Conservation (phyloP, 106 monocot genomes). For the Dactylorhiza incarnata region DNA sequence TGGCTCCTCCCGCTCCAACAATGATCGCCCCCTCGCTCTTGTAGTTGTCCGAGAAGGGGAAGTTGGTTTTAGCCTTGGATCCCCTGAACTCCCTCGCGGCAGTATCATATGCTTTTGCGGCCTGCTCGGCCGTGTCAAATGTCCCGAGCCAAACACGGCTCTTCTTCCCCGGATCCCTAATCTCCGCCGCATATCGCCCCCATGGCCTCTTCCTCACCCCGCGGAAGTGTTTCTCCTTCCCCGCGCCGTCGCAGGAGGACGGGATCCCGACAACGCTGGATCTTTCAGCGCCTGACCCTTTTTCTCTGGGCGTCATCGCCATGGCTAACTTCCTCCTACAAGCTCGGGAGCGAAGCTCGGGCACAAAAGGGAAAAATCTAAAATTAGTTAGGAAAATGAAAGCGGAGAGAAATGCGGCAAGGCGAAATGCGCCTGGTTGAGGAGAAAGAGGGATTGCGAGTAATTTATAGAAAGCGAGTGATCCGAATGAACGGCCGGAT, state of each 20-base stretch:
- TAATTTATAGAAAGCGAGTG: not conserved
- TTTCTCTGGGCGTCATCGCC: conserved; percentile 18
- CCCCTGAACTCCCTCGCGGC: conserved; percentile 31
- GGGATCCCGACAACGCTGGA: not conserved
- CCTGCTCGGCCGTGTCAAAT: conserved; percentile 42
- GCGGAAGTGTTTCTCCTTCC: conserved; percentile 21
- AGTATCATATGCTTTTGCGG: conserved; percentile 34
- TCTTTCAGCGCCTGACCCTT: conserved; percentile 2
- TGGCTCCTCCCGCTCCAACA: not conserved
- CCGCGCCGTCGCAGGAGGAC: not conserved
- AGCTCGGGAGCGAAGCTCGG: not conserved
- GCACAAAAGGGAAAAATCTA: not conserved
- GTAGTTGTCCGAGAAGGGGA: conserved; percentile 18
- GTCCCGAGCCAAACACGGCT: conserved; percentile 39
- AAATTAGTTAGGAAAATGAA: not conserved
- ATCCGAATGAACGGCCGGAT: not conserved
- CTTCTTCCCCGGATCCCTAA: conserved; percentile 42
- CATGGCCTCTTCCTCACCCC: conserved; percentile 45
- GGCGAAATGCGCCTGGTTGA: not conserved
- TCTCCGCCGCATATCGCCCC: conserved; percentile 48
- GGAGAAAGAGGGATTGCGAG: not conserved
- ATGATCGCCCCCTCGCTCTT: not conserved
- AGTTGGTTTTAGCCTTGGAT: conserved; percentile 34
- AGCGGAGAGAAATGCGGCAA: not conserved
- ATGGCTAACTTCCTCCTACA: too few species aligned